phyloP scores from a whole-genome alignment of 768 basidiomycete species.

The Vararia minispora region DNA sequence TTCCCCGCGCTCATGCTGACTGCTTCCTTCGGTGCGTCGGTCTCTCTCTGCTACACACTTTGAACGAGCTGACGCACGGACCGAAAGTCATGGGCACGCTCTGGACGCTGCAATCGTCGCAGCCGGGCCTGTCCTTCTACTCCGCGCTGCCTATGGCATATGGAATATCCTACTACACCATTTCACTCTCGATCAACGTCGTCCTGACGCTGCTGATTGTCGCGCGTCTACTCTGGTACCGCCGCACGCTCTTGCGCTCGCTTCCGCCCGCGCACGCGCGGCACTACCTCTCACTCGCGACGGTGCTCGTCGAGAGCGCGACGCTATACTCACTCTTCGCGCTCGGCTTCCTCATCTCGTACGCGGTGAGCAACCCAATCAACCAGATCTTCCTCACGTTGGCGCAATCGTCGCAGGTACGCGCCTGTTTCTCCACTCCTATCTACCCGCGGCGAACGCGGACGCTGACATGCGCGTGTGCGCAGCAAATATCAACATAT shows the following conservation, averaged over 20 bases:
- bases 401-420: too few species aligned
- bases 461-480: too few species aligned
- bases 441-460: too few species aligned
- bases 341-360: constrained; percentile 18
- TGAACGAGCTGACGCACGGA: not conserved
- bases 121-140: constrained; percentile 14
- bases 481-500: too few species aligned
- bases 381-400: constrained; percentile 16
- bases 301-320: constrained; percentile 19
- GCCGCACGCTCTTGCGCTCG: constrained; percentile 3
- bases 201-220: constrained; percentile 18
- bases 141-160: constrained; percentile 11
- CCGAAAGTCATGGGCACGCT: constrained; percentile 13
- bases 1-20: constrained; percentile 9
- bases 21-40: constrained; percentile 9
- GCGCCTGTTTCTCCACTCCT: too few species aligned
- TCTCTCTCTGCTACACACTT: not conserved
- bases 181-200: constrained; percentile 18
- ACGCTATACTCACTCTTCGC: constrained; percentile 18
- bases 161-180: constrained; percentile 16
- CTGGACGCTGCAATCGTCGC: constrained; percentile 12
- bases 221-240: constrained; percentile 14
- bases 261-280: constrained; percentile 12
- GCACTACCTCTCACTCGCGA: constrained; percentile 16
- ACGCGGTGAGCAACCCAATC: constrained; percentile 15